Evolutionary conservation across 139 green algal genomes (phyloP).

Genomic region (Auxenochlorella pyrenoidosa): DNA sequence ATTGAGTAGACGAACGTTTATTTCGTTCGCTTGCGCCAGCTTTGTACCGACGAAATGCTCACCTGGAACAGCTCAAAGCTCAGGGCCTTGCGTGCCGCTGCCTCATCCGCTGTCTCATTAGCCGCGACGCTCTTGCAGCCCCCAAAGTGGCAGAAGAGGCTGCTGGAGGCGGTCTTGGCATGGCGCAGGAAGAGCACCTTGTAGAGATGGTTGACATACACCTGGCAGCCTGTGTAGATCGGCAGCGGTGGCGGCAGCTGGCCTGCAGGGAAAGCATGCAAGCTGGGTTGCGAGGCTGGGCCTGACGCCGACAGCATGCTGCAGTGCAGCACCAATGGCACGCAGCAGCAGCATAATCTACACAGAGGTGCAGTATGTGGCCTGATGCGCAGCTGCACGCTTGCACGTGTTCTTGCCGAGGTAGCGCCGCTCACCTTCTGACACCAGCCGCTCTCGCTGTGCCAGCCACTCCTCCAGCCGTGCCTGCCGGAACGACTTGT

Average conservation of each 20-base stretch:
- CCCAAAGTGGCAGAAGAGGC: constrained; percentile 27
- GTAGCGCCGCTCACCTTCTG: neutral
- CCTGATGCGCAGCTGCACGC: too few species aligned
- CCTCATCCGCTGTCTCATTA: neutral
- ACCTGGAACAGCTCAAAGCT: constrained; percentile 32
- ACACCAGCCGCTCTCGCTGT: neutral
- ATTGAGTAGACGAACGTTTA: too few species aligned
- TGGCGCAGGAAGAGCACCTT: constrained; percentile 41
- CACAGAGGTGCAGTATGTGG: too few species aligned
- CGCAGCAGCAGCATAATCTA: too few species aligned
- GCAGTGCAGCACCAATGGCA: neutral
- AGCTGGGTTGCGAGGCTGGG: neutral
- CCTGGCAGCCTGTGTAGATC: constrained; percentile 27
- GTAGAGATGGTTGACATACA: constrained; percentile 43
- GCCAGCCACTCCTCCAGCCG: constrained; percentile 2
- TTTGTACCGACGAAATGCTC: neutral
- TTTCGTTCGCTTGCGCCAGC: too few species aligned
- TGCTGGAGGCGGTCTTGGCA: constrained; percentile 30
- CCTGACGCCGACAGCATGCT: neutral
- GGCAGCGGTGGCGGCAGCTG: constrained; percentile 18
- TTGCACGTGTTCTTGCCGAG: too few species aligned
- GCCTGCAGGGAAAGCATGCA: neutral
- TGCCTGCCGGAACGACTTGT: neutral
- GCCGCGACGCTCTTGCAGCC: neutral
- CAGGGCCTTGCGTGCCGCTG: neutral